Evolutionary conservation across 495 filamentous ascomycete genomes (phyloP).

Genomic region (Hypomontagnella submonticulosa): DNA sequence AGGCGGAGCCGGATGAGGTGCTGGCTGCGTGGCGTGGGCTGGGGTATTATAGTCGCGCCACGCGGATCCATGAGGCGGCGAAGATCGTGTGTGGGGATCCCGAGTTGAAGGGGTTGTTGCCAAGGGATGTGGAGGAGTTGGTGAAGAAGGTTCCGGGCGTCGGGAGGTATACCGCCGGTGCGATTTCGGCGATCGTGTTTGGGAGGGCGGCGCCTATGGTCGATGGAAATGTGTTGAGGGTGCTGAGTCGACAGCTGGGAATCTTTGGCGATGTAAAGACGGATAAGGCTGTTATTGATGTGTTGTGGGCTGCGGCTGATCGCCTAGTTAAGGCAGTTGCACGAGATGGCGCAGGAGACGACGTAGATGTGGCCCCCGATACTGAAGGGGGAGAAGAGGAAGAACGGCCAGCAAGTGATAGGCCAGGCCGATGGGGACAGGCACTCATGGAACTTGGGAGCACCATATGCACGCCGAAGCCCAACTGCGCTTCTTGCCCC

Average conservation of each 20-base stretch:
- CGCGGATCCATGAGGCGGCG: constrained; percentile 54
- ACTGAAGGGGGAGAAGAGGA: background rate
- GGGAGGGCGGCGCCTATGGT: constrained; percentile 57
- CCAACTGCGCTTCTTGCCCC: constrained; percentile 55
- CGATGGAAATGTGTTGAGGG: constrained; percentile 61
- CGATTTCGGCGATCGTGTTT: constrained; percentile 59
- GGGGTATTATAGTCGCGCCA: constrained; percentile 59
- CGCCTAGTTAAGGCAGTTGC: constrained; percentile 52
- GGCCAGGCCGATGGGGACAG: constrained; percentile 59
- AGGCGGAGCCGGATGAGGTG: constrained; percentile 52
- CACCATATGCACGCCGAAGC: constrained; percentile 60
- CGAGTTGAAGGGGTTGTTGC: constrained; percentile 47
- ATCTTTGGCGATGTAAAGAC: constrained; percentile 54
- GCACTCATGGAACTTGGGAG: constrained; percentile 62
- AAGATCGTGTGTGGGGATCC: constrained; percentile 46
- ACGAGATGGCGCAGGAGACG: constrained; percentile 33
- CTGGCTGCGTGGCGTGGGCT: constrained; percentile 54
- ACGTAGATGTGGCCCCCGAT: background rate
- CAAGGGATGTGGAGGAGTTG: constrained; percentile 45
- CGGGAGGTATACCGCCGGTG: constrained; percentile 60
- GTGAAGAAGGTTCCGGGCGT: constrained; percentile 54
- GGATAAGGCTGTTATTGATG: constrained; percentile 50
- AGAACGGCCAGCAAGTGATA: constrained; percentile 41
- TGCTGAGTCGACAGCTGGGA: constrained; percentile 57
- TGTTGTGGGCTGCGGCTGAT: constrained; percentile 57